Base-by-base conservation (phyloP, 352 stramenopile genomes). In the Pythium insidiosum region DNA sequence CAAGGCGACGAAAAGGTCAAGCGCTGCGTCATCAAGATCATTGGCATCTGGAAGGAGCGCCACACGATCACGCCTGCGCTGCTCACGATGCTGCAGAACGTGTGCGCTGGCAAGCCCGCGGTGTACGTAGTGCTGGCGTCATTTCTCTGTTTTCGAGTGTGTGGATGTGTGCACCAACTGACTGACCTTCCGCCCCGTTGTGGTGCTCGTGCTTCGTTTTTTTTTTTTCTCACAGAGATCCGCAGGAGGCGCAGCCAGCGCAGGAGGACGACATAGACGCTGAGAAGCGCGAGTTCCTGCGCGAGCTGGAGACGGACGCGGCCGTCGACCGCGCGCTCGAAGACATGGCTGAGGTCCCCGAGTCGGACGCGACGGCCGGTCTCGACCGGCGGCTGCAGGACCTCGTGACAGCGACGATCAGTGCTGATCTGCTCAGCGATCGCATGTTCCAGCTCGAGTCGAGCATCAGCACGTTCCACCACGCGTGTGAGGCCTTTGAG, bases 381-480 rank as follows among this genome's bases (percentile, higher is more conserved):
- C 57, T 78, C 43, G 48, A 63, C 18, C 53, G 63, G 23, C 61
- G 63, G 21, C 51, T 93, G 20, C 77, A 93, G 56, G 65, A 85
- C 23, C 61, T 93, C 1, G 79, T 87, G 24, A 88, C 71, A 38
- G 75, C 76, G 16, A 88, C 77, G 6, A 89, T 93, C 45, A 90
- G 73, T 23, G 73, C 80, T 0, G 80, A 93, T 38, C 65, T 93
- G 56, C 59, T 93, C 24, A 93, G 80, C 61, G 80, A 93, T 51
- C 75, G 80, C 43, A 90, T 93, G 77, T 93, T 93, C 55, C 80
- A 93, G 61, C 64, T 93, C 41, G 66, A 90, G 53, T 88, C 75
- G 42, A 87, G 69, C 44, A 61, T 89, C 21, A 82, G 61, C 36
- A 69, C 67, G 10, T 93, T 93, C 50, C 65, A 81, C 36, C 68